Base-by-base conservation (phyloP, 2,329 filamentous ascomycete genomes). In the Colletotrichum tanaceti region DNA sequence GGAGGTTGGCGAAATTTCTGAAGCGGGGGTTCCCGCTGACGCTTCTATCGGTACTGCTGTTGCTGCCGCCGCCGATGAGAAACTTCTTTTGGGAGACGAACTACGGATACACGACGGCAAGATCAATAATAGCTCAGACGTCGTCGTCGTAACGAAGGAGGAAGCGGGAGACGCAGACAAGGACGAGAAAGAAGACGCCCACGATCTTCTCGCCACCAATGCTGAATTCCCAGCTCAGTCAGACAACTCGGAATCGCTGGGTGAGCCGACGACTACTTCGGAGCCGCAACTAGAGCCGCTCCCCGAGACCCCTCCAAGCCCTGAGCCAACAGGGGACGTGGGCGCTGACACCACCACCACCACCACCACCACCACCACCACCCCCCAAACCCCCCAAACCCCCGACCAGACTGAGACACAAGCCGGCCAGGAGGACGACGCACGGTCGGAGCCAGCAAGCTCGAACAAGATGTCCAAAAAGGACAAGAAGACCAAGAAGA, bases 111-210 rank as follows among this genome's bases (percentile, higher is more conserved):
- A n/a, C n/a, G n/a, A 71, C 55, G 73, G 75, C 53, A 74, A 75
- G 71, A 46, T 69, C 43, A 73, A 75, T n/a, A 70, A 47, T 69
- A n/a, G n/a, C 43, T 68, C 68, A 58, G 57, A 72, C 54, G 24
- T 4, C 24, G 24, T 4, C 24, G 70, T 71, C 66, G 74, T 76
- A 24, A 58, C 47, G 66, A 77, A 79, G 20, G 49, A 24, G 72
- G 77, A 78, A 13, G 49, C 9, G 28, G 18, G 18, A 73, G 72
- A 66, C 11, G 50, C 32, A 41, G 76, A 79, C 71, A 77, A 77
- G 71, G 66, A 73, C 50, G 72, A 71, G 67, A 73, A 75, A 69
- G 67, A 70, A 43, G 47, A 57, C 20, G 32, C n/a, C 1, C n/a
- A 38, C 24, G 24, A 28, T n/a, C 41, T 43, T 39, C 49, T 50